Evolutionary conservation across 805 yeast genomes (phyloP), one percentile per base, ranked within the genome.

Genomic region (Saturnispora sanitii): DNA sequence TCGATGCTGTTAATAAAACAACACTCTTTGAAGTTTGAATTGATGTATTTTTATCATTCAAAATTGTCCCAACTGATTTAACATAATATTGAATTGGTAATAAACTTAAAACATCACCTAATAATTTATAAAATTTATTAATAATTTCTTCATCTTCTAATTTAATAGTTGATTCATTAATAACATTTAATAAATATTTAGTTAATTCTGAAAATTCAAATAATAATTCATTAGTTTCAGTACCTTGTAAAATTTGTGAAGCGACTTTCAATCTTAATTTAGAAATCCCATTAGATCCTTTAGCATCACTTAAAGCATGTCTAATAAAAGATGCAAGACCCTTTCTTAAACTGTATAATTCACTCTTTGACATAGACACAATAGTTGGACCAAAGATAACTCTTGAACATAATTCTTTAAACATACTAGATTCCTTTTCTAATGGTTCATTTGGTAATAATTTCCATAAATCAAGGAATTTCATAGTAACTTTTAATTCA

Each of bases 61-160:
- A 54, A 47, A 73, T 64, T 0, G 66, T 57, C 17, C 61, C 62
- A 19, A 82, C 70, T 2, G 94, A 75, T 15, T 68, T 65, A 22
- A 81, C 79, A 56, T 84, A 88, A 48, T 76, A 72, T 46, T 70
- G 70, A 47, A 87, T 72, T 23, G 97, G 96, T 40, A 90, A 65
- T 46, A 86, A 65, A 43, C 77, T 76, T 44, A 90, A 63, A 47
- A 79, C 63, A 48, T 73, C 74, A 26, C 77, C 73, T 47, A 90
- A 66, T 38, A 84, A 60, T 21, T 66, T 68, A 54, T 76, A 75
- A 40, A 79, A 60, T 26, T 64, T 65, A 33, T 54, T 57, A 16
- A 68, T 61, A 19, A 68, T 60, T 27, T 61, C 65, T 13, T 58
- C 57, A 25, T 54, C 59, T 34, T 54, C 62, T n/a, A 37, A 26